Evolutionary conservation across 768 basidiomycete species (phyloP), one percentile per base, ranked within the genome.

Genomic region (Naematelia encephala): DNA sequence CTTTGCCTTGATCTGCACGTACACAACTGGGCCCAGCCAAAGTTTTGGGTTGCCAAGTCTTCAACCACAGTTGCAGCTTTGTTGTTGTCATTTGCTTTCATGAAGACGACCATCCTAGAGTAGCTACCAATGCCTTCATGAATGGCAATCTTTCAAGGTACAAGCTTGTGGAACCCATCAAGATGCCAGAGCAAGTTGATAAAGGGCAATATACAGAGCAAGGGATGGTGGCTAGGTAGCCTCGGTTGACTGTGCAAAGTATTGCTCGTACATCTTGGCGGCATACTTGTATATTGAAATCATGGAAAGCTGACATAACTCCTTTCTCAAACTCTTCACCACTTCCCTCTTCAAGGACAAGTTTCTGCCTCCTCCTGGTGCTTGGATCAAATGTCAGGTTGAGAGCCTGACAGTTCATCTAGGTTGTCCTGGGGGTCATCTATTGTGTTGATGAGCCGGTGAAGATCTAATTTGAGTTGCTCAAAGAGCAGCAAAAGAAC

Each of bases 81-180:
- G 51, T 82, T 83, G 60, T 82, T 81, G 52, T 76, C 61, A 51
- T 69, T 78, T 0, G 78, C 79, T 5, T 54, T 54, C 4, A 82
- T 63, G 0, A 67, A 80, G 14, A 70, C 70, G 1, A 82, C 63
- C 19, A 79, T 67, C 3, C 79, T 65, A 5, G 78, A 78, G 50
- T 77, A 76, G 1, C 81, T 80, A 52, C 82, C 80, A 10, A 82
- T 78, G 54, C 80, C 80, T 1, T 75, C 77, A 64, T 81, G 81
- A 2, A 78, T 76, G 2, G 80, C 77, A 44, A 80, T 72, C 45
- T 72, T 71, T 66, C 70, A 81, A 57, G 80, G 79, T 8, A 39
- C 16, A 39, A 39, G 34, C 34, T 39, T 39, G 34, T 39, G 34
- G 34, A 8, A 16, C 8, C 34, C 34, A 39, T 39, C 34, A 58